Evolutionary conservation across 176 grass and related monocot genomes (phyloP), one percentile per base, ranked within the genome.

Genomic region (Phyllostachys edulis): DNA sequence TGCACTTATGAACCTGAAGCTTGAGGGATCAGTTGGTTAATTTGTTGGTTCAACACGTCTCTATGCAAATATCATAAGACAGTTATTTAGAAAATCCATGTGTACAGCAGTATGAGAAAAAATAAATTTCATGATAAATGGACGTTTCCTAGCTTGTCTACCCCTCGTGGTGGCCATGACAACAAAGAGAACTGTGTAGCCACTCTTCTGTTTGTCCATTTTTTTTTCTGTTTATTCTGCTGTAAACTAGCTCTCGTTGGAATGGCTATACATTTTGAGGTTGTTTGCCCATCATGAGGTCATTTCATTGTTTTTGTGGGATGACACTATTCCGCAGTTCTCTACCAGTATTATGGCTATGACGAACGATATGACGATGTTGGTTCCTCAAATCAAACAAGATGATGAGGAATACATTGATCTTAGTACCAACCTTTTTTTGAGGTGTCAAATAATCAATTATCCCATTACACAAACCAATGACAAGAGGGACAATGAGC

Each of bases 1-100:
- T 45, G 96, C 96, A 36, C 86, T 99, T 5, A 96, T 99, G 96
- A 99, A 99, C 80, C 57, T 99, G 76, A 96, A 95, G 88, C 90
- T 99, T 3, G 96, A 99, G 81, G 96, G 93, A 20, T 99, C 96
- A 55, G 93, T 99, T 83, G 96, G 96, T 37, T 96, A 94, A 99
- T 49, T 74, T 87, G 7, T 47, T 10, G 36, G 32, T 12, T 27
- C 61, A 59, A 68, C 73, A 38, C 32, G 20, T 56, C 26, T 67
- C 1, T 42, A 7, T 65, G 16, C 5, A 24, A 18, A 82, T 44
- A 9, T 57, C 40, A 47, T 73, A 82, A 13, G 57, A 68, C 47
- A 76, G 40, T 40, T 83, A 42, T 65, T 45, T 90, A 84, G 74
- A 83, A 80, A 75, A 17, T 10, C 9, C 42, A 44, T 44, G 16